Conservation (phyloP, 2,329 filamentous ascomycete species). For the Alternaria brassicicola region DNA sequence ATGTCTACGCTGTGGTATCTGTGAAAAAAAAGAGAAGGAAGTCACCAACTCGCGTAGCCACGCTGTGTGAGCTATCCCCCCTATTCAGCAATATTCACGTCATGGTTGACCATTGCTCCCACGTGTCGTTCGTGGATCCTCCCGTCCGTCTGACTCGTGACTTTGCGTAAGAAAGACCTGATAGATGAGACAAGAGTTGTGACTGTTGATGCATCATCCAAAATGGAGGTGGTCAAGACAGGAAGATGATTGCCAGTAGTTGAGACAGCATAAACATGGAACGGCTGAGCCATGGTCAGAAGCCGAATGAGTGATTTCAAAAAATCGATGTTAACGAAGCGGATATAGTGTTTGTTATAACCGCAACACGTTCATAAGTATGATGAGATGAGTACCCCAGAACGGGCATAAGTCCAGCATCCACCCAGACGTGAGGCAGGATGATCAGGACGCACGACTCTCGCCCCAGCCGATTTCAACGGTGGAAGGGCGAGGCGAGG, state of each 20-base stretch:
- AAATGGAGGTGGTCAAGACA: neutral
- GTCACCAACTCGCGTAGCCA: neutral
- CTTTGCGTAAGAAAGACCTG: neutral
- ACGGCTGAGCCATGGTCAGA: neutral
- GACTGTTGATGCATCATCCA: slow-evolving; percentile 11
- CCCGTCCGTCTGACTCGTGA: slow-evolving; percentile 14
- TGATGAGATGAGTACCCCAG: neutral
- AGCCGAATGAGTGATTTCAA: neutral
- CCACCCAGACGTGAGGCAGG: slow-evolving; percentile 8
- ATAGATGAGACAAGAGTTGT: neutral
- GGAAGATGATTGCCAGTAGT: neutral
- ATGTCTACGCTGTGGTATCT: neutral
- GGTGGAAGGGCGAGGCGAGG: slow-evolving; percentile 11
- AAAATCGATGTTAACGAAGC: neutral
- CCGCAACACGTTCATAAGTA: slow-evolving; percentile 1
- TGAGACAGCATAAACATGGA: neutral
- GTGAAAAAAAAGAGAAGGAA: neutral
- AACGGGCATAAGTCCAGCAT: slow-evolving; percentile 1
- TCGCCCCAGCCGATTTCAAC: slow-evolving; percentile 1
- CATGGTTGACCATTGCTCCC: slow-evolving; percentile 24
- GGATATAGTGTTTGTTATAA: neutral
- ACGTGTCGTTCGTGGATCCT: slow-evolving; percentile 23
- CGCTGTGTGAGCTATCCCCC: slow-evolving; percentile 1
- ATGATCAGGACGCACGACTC: slow-evolving; percentile 3
- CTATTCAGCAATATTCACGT: slow-evolving; percentile 19